Evolutionary conservation across 78 protist species (phyloP), one percentile per base, ranked within the genome.

Genomic region (Pigoraptor vietnamica): DNA sequence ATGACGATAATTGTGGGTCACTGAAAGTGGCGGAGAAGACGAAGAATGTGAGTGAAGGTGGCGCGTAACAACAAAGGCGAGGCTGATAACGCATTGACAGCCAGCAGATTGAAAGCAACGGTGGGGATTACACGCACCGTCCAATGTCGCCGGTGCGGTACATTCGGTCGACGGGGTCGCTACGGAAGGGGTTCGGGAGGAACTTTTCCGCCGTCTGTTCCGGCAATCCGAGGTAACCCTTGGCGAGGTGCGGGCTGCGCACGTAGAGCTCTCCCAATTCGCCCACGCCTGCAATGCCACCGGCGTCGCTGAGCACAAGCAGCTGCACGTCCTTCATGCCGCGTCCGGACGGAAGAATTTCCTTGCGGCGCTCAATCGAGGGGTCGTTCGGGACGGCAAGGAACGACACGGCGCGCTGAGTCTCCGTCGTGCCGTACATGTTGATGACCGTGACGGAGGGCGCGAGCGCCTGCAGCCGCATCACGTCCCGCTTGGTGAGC

Each of bases 401-500:
- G 40, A n/a, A 87, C 34, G 81, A n/a, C 21, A 87, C 90, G 1
- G 95, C 91, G 0, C 97, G 81, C 92, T 94, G 95, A 0, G 97
- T 92, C 93, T 96, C 97, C 0, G 97, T 96, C 39, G 97, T 89
- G 82, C 97, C 97, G 92, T 94, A 96, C 97, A 96, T 94, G 93
- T 96, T 96, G 93, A 94, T 91, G 81, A 93, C 94, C 48, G 23
- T n/a, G 37, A 88, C 91, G 39, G 93, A 34, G 23, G 95, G 93
- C 23, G 96, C 94, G 1, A 96, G 93, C 0, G 38, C 56, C 86
- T 93, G 91, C 33, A 96, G 90, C 0, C 94, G 86, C 48, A 39
- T 33, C 23, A 93, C 96, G 40, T 94, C 95, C 0, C 96, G 89
- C 92, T 93, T 93, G 89, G 93, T 95, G 87, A 96, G 92, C 0